phyloP scores from a whole-genome alignment of 2,329 filamentous ascomycete genomes.

The Aspergillus sergii region DNA sequence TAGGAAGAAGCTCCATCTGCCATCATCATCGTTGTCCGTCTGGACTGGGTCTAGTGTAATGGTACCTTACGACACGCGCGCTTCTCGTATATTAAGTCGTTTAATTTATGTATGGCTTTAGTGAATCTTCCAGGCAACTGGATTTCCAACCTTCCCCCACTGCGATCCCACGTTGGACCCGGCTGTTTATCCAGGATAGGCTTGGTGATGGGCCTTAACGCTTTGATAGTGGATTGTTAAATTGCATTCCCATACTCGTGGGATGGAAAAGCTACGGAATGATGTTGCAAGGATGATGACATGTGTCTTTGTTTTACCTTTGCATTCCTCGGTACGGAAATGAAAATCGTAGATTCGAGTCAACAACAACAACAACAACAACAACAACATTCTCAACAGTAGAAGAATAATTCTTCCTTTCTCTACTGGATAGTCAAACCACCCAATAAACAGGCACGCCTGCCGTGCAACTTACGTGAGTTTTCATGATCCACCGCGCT shows the following conservation, averaged over 20 bases:
- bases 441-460: neutral
- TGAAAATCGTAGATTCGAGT: neutral
- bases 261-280: neutral
- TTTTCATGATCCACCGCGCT: conserved; percentile 14
- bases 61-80: neutral
- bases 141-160: neutral
- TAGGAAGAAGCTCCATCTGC: neutral
- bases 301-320: neutral
- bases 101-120: neutral
- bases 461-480: neutral
- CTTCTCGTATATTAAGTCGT: conserved; percentile 1
- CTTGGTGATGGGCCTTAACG: neutral
- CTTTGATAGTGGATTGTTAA: neutral
- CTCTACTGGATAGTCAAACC: too few species aligned
- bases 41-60: neutral
- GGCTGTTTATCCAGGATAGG: conserved; percentile 1
- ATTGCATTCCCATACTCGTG: neutral
- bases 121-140: neutral
- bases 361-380: neutral
- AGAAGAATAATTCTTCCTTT: too few species aligned
- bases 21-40: neutral
- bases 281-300: neutral
- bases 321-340: neutral
- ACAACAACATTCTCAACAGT: neutral
- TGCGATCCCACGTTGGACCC: neutral